phyloP scores from a whole-genome alignment of 2,329 filamentous ascomycete genomes.

The Trichoderma guizhouense region DNA sequence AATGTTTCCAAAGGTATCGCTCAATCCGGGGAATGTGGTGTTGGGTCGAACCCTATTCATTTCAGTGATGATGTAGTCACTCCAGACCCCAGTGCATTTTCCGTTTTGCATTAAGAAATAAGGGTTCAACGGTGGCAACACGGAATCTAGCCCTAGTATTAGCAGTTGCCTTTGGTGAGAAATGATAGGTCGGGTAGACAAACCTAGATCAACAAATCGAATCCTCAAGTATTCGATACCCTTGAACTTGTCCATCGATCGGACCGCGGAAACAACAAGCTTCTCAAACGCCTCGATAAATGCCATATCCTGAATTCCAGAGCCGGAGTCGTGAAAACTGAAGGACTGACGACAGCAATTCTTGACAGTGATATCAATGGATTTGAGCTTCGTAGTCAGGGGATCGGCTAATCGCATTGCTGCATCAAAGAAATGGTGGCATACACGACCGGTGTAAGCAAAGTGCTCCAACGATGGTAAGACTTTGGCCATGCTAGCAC shows the following conservation, averaged over 20 bases:
- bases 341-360: slow-evolving; percentile 63
- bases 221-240: slow-evolving; percentile 65
- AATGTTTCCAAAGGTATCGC: slow-evolving; percentile 61
- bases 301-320: slow-evolving; percentile 66
- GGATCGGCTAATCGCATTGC: slow-evolving; percentile 50
- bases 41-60: slow-evolving; percentile 57
- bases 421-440: slow-evolving; percentile 63
- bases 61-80: slow-evolving; percentile 60
- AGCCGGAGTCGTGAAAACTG: slow-evolving; percentile 60
- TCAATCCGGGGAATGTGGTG: slow-evolving; percentile 58
- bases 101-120: slow-evolving; percentile 64
- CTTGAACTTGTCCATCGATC: slow-evolving; percentile 56
- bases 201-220: slow-evolving; percentile 70
- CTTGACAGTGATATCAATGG: slow-evolving; percentile 69
- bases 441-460: slow-evolving; percentile 69
- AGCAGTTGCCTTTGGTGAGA: neutral
- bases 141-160: slow-evolving; percentile 52
- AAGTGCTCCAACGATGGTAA: slow-evolving; percentile 63
- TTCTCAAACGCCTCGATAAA: slow-evolving; percentile 71
- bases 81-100: slow-evolving; percentile 69
- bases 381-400: slow-evolving; percentile 53
- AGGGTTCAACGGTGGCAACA: slow-evolving; percentile 67
- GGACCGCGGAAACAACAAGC: slow-evolving; percentile 61
- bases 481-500: slow-evolving; percentile 58
- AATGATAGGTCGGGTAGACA: slow-evolving; percentile 22